Evolutionary conservation across 208 protist genomes (phyloP).

Genomic region (Herpetomonas tarakana): DNA sequence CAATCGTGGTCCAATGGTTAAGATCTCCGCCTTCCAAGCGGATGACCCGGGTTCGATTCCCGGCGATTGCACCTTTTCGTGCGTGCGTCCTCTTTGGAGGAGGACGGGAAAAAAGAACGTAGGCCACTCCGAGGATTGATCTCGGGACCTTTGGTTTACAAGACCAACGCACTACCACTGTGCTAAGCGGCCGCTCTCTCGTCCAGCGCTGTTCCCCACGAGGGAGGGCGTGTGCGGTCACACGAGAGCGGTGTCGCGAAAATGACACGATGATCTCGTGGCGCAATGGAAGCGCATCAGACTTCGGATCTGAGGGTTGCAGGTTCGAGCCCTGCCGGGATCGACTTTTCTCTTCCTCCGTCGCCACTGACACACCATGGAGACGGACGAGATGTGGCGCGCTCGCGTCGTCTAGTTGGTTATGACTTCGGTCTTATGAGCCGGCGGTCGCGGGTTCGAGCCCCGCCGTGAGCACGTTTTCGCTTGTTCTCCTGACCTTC

Average conservation of each 20-base stretch:
- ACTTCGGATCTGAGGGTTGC: conserved; percentile 49
- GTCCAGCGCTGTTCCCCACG: conserved; percentile 45
- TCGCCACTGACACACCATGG: neutral
- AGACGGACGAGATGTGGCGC: neutral
- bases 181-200: conserved; percentile 49
- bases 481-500: neutral
- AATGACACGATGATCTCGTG: conserved; percentile 64
- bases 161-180: neutral
- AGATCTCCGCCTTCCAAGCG: conserved; percentile 56
- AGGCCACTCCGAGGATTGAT: conserved; percentile 14
- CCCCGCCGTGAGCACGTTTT: conserved; percentile 44
- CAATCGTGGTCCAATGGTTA: too few species aligned
- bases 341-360: neutral
- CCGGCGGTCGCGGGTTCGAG: conserved; percentile 66
- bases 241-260: conserved; percentile 12
- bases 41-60: conserved; percentile 65
- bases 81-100: too few species aligned
- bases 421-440: conserved; percentile 62
- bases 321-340: conserved; percentile 50
- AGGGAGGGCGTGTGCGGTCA: conserved; percentile 52
- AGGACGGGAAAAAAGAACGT: too few species aligned
- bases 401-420: conserved; percentile 64
- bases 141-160: neutral
- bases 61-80: conserved; percentile 33
- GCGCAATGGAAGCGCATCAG: conserved; percentile 41